Conservation (phyloP, 108 stramenopile genomes). For the Discostella stelligeroides region DNA sequence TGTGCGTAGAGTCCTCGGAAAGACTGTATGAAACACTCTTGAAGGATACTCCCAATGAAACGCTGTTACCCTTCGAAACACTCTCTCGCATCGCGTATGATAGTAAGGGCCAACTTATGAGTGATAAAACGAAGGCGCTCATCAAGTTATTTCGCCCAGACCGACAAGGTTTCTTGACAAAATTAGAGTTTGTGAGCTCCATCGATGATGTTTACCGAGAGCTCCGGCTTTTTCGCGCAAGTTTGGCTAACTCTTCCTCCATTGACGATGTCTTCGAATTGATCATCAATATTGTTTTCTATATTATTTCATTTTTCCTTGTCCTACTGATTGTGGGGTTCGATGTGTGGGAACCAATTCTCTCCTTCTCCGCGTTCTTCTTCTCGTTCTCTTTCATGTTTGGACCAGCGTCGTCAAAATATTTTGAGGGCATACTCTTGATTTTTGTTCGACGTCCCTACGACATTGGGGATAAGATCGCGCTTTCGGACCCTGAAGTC, state of each 20-base stretch:
- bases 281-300: slow-evolving; percentile 61
- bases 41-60: slow-evolving; percentile 30
- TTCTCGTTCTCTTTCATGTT: slow-evolving; percentile 66
- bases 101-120: slow-evolving; percentile 22
- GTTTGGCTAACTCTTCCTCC: slow-evolving; percentile 44
- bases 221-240: slow-evolving; percentile 49
- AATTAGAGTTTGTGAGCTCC: slow-evolving; percentile 39
- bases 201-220: slow-evolving; percentile 67
- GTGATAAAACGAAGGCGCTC: slow-evolving; percentile 45
- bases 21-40: slow-evolving; percentile 53
- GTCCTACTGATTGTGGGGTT: slow-evolving; percentile 55
- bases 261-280: slow-evolving; percentile 63
- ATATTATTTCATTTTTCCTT: slow-evolving; percentile 47
- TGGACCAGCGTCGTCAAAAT: slow-evolving; percentile 56
- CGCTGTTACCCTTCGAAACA: slow-evolving; percentile 61
- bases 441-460: slow-evolving; percentile 67
- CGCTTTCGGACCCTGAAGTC: slow-evolving; percentile 41
- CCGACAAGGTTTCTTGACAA: slow-evolving; percentile 54
- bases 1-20: slow-evolving; percentile 65
- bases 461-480: slow-evolving; percentile 72
- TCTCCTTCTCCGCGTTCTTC: slow-evolving; percentile 56
- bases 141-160: slow-evolving; percentile 69
- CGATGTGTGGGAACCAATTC: slow-evolving; percentile 45
- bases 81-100: slow-evolving; percentile 38
- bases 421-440: slow-evolving; percentile 66